These are phyloP conservation scores for Prunus mume DNA, from an alignment of 306 rosid genomes.

Conservation along the genomic window DNA sequence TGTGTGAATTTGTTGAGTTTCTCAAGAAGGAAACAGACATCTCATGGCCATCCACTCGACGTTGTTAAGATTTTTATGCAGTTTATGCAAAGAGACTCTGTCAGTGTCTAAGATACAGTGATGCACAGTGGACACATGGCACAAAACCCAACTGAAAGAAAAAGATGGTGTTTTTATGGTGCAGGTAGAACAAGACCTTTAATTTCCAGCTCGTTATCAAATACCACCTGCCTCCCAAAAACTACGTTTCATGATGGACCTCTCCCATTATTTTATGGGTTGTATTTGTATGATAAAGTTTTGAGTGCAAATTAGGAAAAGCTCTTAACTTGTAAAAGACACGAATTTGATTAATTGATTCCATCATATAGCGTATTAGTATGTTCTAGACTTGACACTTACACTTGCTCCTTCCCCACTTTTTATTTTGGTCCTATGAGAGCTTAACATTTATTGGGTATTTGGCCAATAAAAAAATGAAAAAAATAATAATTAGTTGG, in stretches of 20 bases:
- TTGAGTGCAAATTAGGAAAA: background rate
- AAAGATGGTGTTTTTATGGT: background rate
- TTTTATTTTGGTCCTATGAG: background rate
- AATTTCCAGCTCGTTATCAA: background rate
- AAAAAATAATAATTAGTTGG: no score
- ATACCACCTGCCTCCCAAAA: background rate
- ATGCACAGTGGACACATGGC: background rate
- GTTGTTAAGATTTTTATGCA: background rate
- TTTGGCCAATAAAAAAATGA: background rate
- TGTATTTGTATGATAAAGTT: background rate
- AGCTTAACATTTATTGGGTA: background rate
- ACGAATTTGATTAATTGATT: background rate
- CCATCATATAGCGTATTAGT: background rate
- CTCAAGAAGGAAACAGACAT: conserved; percentile 11
- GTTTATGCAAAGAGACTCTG: background rate
- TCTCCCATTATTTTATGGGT: background rate
- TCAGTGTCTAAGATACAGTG: background rate
- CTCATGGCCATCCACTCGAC: conserved; percentile 7
- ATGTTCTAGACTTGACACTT: background rate
- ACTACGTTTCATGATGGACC: background rate
- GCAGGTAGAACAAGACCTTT: background rate
- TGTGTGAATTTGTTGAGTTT: background rate
- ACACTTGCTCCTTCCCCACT: background rate
- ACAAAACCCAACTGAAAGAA: background rate
- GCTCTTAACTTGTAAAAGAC: background rate